Evolutionary conservation across 352 stramenopile species (phyloP).

Genomic region (Globisporangium irregulare): DNA sequence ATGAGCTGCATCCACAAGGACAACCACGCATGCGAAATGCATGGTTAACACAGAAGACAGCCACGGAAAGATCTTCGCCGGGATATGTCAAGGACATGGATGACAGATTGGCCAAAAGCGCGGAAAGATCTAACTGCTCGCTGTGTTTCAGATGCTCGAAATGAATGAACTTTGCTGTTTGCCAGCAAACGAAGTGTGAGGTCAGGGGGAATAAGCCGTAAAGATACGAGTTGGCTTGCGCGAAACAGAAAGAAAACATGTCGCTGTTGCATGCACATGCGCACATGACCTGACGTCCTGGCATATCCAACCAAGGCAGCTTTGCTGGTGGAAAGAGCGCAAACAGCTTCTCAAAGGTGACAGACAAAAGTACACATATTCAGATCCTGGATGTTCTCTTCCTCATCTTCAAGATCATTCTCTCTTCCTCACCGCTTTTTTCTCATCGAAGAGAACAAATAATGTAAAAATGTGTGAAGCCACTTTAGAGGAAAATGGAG

Average conservation of each 20-base stretch:
- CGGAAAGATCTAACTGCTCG: too few species aligned
- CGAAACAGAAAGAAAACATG: background rate
- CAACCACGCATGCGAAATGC: background rate
- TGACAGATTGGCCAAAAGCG: too few species aligned
- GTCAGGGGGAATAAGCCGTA: background rate
- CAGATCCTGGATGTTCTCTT: background rate
- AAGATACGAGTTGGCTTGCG: background rate
- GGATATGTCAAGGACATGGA: too few species aligned
- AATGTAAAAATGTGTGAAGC: conserved; percentile 1
- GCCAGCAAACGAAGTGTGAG: background rate
- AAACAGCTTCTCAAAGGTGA: background rate
- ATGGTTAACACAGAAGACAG: too few species aligned
- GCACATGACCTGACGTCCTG: background rate
- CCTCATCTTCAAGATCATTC: background rate
- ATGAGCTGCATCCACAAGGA: background rate
- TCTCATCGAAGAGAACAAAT: background rate
- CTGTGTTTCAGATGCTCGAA: background rate
- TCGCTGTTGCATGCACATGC: background rate
- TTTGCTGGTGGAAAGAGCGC: background rate
- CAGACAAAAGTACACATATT: background rate
- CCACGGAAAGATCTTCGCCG: too few species aligned
- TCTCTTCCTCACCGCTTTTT: background rate
- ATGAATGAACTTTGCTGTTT: background rate
- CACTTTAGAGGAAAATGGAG: background rate
- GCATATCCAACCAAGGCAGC: background rate